Conservation (phyloP, 2,329 filamentous ascomycete species). For the Aspergillus melleus region DNA sequence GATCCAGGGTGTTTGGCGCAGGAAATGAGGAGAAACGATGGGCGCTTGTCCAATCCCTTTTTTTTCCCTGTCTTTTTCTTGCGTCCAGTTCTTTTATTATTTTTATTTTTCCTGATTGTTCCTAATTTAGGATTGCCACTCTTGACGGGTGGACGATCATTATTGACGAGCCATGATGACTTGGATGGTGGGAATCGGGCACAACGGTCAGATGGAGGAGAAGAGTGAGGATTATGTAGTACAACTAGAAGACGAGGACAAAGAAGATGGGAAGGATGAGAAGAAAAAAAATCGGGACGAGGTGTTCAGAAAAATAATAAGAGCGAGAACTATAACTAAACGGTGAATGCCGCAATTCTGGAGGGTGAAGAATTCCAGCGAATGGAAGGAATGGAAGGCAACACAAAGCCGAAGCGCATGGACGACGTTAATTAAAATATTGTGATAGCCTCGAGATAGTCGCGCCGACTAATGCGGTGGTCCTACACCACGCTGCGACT, state of each 20-base stretch:
- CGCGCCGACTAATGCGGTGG: neutral
- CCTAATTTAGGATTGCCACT: conserved; percentile 10
- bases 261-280: neutral
- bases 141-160: conserved; percentile 3
- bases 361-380: neutral
- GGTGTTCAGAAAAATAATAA: neutral
- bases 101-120: neutral
- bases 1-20: conserved; percentile 2
- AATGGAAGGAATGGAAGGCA: neutral
- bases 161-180: neutral
- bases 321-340: neutral
- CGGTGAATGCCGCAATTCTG: neutral
- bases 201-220: neutral
- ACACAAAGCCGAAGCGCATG: neutral
- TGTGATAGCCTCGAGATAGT: neutral
- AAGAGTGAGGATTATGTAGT: neutral
- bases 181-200: neutral
- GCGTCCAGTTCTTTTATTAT: neutral
- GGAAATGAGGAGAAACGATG: conserved; percentile 1
- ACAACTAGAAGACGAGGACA: neutral
- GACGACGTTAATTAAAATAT: neutral
- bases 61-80: neutral
- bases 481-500: neutral
- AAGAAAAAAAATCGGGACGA: neutral
- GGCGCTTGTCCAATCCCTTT: neutral